Evolutionary conservation across 2,329 filamentous ascomycete species (phyloP).

Genomic region (Fonsecaea multimorphosa): DNA sequence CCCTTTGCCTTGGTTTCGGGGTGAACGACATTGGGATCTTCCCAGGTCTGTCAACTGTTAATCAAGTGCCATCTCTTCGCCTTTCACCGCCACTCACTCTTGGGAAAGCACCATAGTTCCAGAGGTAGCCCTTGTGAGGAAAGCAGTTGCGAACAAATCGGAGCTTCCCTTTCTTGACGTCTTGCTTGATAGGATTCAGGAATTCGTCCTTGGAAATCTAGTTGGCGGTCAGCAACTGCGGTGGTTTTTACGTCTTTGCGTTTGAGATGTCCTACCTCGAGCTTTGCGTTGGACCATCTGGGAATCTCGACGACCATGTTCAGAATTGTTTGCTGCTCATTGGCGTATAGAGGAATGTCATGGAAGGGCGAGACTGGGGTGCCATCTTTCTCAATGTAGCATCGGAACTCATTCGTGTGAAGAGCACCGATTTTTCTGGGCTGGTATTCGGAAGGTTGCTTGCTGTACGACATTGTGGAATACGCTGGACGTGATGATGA

Average conservation of each 20-base stretch:
- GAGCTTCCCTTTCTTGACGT: slow-evolving; percentile 99
- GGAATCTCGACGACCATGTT: slow-evolving; percentile 99
- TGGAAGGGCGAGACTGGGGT: slow-evolving; percentile 93
- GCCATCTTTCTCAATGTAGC: slow-evolving; percentile 98
- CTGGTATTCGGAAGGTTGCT: slow-evolving; percentile 71
- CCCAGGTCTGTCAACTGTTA: slow-evolving; percentile 77
- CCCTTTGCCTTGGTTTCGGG: slow-evolving; percentile 99
- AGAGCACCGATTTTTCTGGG: slow-evolving; percentile 86
- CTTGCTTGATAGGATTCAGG: slow-evolving; percentile 99
- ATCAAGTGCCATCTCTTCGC: not conserved
- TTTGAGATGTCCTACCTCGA: slow-evolving; percentile 73
- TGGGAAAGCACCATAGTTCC: slow-evolving; percentile 99
- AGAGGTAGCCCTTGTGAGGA: slow-evolving; percentile 99
- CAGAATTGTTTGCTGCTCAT: slow-evolving; percentile 90
- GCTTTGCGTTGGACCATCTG: slow-evolving; percentile 99
- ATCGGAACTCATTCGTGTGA: slow-evolving; percentile 94
- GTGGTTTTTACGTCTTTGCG: slow-evolving; percentile 25
- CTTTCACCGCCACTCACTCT: slow-evolving; percentile 67
- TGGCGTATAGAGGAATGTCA: slow-evolving; percentile 97
- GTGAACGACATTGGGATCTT: slow-evolving; percentile 94
- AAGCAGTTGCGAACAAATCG: slow-evolving; percentile 99
- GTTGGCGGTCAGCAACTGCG: slow-evolving; percentile 18
- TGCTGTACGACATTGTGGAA: slow-evolving; percentile 46
- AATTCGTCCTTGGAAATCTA: slow-evolving; percentile 99
- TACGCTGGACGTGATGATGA: slow-evolving; percentile 36